A percentile compares a stretch with the other conserved stretches of the same genome.
phyloP scores from a whole-genome alignment of 208 protist species.

The Wallacemonas sp. region DNA sequence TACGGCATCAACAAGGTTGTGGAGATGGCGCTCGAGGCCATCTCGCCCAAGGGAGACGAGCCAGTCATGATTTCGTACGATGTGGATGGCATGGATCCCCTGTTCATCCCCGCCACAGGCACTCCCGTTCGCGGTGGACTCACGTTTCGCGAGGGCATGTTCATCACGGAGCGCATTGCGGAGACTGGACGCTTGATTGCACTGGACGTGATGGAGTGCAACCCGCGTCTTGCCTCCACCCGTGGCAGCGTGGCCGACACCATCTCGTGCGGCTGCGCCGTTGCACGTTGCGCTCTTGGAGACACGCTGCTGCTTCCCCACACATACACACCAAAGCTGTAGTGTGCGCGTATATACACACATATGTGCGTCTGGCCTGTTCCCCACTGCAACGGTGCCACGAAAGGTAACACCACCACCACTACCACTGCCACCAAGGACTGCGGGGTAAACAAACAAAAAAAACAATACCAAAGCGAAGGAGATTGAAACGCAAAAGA shows the following conservation, averaged over 20 bases:
- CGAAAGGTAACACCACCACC: background rate
- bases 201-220: slow-evolving; percentile 72
- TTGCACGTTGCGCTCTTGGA: slow-evolving; percentile 47
- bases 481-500: too few relatives aligned
- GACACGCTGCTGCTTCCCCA: slow-evolving; percentile 43
- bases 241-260: slow-evolving; percentile 37
- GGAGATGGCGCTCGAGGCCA: slow-evolving; percentile 46
- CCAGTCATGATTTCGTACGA: slow-evolving; percentile 69
- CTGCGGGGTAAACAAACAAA: too few relatives aligned
- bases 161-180: slow-evolving; percentile 40
- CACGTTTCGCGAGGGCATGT: slow-evolving; percentile 48
- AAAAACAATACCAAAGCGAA: too few relatives aligned
- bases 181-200: slow-evolving; percentile 50
- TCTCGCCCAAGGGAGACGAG: slow-evolving; percentile 42
- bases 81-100: slow-evolving; percentile 65
- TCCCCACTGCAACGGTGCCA: background rate
- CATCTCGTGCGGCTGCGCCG: slow-evolving; percentile 39
- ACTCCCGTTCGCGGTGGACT: slow-evolving; percentile 61
- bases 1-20: slow-evolving; percentile 61
- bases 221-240: slow-evolving; percentile 47
- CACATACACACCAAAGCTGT: slow-evolving; percentile 31
- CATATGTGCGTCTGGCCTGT: too few relatives aligned
- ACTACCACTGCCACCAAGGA: too few relatives aligned
- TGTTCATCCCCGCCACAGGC: slow-evolving; percentile 54
- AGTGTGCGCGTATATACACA: background rate